Evolutionary conservation across 1,284 basidiomycete species (phyloP).

Genomic region (Coriolopsis trogii): DNA sequence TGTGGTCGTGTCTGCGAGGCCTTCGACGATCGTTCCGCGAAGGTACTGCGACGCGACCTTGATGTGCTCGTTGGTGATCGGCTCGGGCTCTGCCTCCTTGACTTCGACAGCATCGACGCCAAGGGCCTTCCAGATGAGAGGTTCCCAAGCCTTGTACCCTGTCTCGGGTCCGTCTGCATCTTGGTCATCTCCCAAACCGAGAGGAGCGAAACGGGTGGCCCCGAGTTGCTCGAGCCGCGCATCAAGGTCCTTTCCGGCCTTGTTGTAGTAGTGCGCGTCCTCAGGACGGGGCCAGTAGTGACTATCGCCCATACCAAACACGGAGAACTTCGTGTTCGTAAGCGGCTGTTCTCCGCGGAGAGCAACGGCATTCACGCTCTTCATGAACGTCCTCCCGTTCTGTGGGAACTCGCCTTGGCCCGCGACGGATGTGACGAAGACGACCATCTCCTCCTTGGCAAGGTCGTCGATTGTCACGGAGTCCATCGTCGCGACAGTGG

Average conservation of each 20-base stretch:
- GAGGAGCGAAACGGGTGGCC: slow-evolving; percentile 67
- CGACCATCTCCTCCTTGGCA: slow-evolving; percentile 80
- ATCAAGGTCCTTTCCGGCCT: slow-evolving; percentile 92
- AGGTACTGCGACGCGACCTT: slow-evolving; percentile 96
- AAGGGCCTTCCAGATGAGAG: slow-evolving; percentile 90
- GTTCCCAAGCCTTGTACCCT: slow-evolving; percentile 96
- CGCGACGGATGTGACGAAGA: slow-evolving; percentile 94
- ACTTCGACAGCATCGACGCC: slow-evolving; percentile 93
- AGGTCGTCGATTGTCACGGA: slow-evolving; percentile 78
- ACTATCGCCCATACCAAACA: slow-evolving; percentile 97
- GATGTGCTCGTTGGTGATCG: slow-evolving; percentile 99
- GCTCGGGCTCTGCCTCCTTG: slow-evolving; percentile 91
- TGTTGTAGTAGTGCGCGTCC: slow-evolving; percentile 98
- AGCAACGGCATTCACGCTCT: slow-evolving; percentile 76
- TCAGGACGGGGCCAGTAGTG: slow-evolving; percentile 99
- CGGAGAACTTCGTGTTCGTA: slow-evolving; percentile 71
- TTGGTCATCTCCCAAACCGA: slow-evolving; percentile 96
- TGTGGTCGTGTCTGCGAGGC: slow-evolving; percentile 85
- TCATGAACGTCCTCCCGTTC: slow-evolving; percentile 92
- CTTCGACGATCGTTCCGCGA: slow-evolving; percentile 94
- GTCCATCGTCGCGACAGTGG: slow-evolving; percentile 75
- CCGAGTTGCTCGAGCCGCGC: slow-evolving; percentile 77
- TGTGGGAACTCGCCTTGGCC: slow-evolving; percentile 98
- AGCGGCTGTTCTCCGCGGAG: slow-evolving; percentile 59
- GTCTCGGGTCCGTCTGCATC: slow-evolving; percentile 97